These are phyloP conservation scores for Aspergillus terreus DNA, from an alignment of 2,329 filamentous ascomycete genomes.

Conservation along the genomic window DNA sequence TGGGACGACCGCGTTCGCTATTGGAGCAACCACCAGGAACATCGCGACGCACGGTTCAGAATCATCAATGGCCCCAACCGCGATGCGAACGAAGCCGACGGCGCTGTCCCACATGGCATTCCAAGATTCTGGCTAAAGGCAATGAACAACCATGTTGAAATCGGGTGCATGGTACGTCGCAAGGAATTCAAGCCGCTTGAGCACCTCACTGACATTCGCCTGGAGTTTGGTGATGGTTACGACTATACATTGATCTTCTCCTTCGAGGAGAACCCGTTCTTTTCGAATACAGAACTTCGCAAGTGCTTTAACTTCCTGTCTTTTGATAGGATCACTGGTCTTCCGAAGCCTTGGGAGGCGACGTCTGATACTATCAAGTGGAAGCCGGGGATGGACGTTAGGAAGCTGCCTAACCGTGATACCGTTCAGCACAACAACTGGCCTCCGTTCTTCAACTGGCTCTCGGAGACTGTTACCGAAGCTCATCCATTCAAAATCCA, in stretches of 20 bases:
- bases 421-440: not conserved
- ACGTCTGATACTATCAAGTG: not conserved
- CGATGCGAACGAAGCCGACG: not conserved
- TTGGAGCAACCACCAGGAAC: not conserved
- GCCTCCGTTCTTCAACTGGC: not conserved
- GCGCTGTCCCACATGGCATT: not conserved
- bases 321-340: not conserved
- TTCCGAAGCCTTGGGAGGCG: not conserved
- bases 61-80: not conserved
- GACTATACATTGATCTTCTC: not conserved
- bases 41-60: not conserved
- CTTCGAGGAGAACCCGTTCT: not conserved
- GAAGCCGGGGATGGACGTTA: not conserved
- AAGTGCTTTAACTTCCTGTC: not conserved
- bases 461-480: not conserved
- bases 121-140: not conserved
- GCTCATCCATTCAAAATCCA: not conserved
- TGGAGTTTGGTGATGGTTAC: not conserved
- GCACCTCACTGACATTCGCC: not conserved
- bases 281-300: not conserved
- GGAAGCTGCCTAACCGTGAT: not conserved
- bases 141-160: not conserved
- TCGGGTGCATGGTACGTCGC: not conserved
- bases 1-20: not conserved
- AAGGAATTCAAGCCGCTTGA: not conserved